These are phyloP conservation scores for Ascochyta pisi DNA, from an alignment of 2,329 filamentous ascomycete genomes.

Conservation along the genomic window DNA sequence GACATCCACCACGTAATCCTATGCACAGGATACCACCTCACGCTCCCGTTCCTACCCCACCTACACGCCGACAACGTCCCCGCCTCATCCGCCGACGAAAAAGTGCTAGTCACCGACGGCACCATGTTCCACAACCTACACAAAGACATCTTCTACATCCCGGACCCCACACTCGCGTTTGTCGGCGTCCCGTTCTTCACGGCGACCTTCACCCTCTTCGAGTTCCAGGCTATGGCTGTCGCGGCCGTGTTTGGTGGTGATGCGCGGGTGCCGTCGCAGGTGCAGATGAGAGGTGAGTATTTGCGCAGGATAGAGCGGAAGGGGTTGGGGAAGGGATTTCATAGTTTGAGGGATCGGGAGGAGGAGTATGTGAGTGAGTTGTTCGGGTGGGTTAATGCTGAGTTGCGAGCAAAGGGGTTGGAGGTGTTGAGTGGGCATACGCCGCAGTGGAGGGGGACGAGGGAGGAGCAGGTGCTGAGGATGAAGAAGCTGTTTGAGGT, in stretches of 20 bases:
- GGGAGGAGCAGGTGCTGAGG: constrained; percentile 40
- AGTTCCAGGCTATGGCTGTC: constrained; percentile 70
- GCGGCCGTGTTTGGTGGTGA: constrained; percentile 64
- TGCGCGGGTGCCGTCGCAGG: constrained; percentile 55
- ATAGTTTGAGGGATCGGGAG: constrained; percentile 52
- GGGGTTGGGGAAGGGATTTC: constrained; percentile 54
- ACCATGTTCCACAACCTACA: constrained; percentile 70
- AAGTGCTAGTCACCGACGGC: constrained; percentile 68
- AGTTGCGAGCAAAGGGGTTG: constrained; percentile 27
- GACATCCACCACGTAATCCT: constrained; percentile 69
- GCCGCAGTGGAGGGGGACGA: constrained; percentile 45
- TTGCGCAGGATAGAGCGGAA: constrained; percentile 43
- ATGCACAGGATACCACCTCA: constrained; percentile 73
- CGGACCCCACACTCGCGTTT: constrained; percentile 68
- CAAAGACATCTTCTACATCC: constrained; percentile 75
- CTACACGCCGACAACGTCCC: constrained; percentile 56
- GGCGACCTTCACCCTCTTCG: constrained; percentile 72
- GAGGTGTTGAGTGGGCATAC: constrained; percentile 45
- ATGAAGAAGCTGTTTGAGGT: constrained; percentile 40
- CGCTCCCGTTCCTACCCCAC: constrained; percentile 67
- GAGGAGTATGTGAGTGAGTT: constrained; percentile 51
- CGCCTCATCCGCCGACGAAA: constrained; percentile 58
- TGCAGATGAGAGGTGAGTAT: constrained; percentile 55
- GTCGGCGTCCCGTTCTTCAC: constrained; percentile 71
- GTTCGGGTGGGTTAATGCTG: constrained; percentile 48